These are phyloP conservation scores for Thalia dealbata DNA, from an alignment of 176 grass and related monocot species.

Conservation along the genomic window DNA sequence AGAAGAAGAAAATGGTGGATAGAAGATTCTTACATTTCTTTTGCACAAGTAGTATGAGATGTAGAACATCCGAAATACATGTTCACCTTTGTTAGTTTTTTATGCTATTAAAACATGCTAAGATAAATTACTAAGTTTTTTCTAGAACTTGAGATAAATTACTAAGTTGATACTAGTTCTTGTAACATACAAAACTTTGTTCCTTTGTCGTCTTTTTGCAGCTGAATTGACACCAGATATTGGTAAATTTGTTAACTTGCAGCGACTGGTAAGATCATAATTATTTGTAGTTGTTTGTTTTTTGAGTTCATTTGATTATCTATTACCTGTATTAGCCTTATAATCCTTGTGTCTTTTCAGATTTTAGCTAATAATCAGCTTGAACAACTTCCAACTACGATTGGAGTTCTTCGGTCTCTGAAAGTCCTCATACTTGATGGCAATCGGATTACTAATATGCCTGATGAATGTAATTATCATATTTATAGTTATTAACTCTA, in stretches of 20 bases:
- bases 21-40: too few species aligned
- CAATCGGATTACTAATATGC: slow-evolving; percentile 61
- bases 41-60: too few species aligned
- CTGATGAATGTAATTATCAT: slow-evolving; percentile 84
- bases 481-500: neutral
- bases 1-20: too few species aligned
- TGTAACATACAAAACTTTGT: neutral
- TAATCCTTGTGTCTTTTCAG: slow-evolving; percentile 29
- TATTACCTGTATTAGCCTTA: neutral
- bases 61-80: too few species aligned
- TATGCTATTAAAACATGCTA: too few species aligned
- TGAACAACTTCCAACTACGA: slow-evolving; percentile 63
- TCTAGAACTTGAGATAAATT: neutral
- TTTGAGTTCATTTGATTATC: slow-evolving; percentile 10
- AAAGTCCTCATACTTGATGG: slow-evolving; percentile 91
- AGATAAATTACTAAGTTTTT: neutral
- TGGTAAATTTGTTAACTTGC: slow-evolving; percentile 61
- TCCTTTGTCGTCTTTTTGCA: slow-evolving; percentile 27
- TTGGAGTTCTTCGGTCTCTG: slow-evolving; percentile 64
- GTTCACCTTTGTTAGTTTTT: too few species aligned
- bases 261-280: slow-evolving; percentile 70
- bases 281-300: slow-evolving; percentile 17
- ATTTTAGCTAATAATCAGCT: slow-evolving; percentile 78
- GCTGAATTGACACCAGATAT: slow-evolving; percentile 59
- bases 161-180: neutral